Conservation (phyloP, 768 basidiomycete species). For the Suillus sp. region DNA sequence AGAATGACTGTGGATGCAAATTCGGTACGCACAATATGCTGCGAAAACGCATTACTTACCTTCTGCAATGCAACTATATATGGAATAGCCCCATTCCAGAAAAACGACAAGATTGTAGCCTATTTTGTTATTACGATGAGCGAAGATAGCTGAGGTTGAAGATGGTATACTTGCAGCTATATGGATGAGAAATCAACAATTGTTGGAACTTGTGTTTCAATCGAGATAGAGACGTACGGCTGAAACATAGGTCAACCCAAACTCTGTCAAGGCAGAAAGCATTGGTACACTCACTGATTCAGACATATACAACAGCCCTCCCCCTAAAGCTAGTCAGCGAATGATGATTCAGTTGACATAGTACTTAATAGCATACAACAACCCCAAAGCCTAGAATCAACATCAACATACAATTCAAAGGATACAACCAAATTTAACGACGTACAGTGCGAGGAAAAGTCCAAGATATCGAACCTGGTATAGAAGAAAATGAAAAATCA, state of each 20-base stretch:
- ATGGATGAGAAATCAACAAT: not conserved
- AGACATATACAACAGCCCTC: slow-evolving; percentile 2
- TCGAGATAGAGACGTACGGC: not conserved
- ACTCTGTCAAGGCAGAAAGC: not conserved
- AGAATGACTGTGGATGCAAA: not conserved
- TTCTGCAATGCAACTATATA: not conserved
- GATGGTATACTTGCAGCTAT: not conserved
- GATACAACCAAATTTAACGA: not conserved
- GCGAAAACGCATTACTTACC: not conserved
- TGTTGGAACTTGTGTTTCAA: not conserved
- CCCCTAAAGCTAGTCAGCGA: not conserved
- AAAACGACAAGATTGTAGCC: not conserved
- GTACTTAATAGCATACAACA: not conserved
- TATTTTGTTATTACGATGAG: not conserved
- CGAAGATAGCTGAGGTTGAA: not conserved
- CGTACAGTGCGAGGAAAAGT: slow-evolving; percentile 5
- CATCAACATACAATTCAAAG: not conserved
- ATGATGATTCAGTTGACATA: not conserved
- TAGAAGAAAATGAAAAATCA: not conserved
- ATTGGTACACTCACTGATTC: not conserved
- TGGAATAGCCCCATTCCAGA: not conserved
- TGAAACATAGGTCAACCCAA: not conserved
- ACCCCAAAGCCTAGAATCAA: not conserved
- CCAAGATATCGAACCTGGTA: slow-evolving; percentile 2
- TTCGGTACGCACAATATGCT: not conserved